Evolutionary conservation across 1,284 basidiomycete genomes (phyloP).

Genomic region (Ustilago loliicola): DNA sequence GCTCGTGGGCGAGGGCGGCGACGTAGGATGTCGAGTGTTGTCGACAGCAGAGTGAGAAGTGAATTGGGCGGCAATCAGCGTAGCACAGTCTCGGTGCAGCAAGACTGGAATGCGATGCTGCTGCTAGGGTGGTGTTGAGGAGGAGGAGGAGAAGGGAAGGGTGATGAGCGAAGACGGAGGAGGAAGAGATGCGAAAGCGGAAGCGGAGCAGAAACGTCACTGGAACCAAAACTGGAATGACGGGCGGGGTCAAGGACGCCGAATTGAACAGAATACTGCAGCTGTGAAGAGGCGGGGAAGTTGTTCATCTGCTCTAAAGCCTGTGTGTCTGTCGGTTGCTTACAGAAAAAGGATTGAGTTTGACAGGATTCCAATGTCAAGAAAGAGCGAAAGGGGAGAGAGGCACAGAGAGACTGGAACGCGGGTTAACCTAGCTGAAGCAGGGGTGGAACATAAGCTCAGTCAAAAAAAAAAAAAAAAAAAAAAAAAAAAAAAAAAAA

Average conservation of each 20-base stretch:
- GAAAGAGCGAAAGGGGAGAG: background rate
- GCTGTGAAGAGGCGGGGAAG: background rate
- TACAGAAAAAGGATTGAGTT: background rate
- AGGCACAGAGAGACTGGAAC: slow-evolving; percentile 2
- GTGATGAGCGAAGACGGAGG: background rate
- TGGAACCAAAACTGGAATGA: slow-evolving; percentile 15
- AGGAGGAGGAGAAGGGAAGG: slow-evolving; percentile 7
- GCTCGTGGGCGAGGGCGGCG: background rate
- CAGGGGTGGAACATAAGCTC: background rate
- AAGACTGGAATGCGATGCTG: slow-evolving; percentile 34
- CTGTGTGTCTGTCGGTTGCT: background rate
- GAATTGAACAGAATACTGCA: background rate
- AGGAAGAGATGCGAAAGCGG: background rate
- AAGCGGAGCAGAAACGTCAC: slow-evolving; percentile 7
- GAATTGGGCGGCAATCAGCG: background rate
- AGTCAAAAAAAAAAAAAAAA: too few relatives aligned
- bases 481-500: too few relatives aligned
- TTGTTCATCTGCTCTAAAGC: background rate
- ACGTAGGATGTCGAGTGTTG: background rate
- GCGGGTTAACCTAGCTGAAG: background rate
- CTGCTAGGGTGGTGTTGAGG: background rate
- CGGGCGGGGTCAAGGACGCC: slow-evolving; percentile 3
- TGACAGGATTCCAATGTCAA: background rate
- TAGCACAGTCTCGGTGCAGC: slow-evolving; percentile 24
- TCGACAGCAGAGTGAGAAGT: background rate